Conservation (phyloP, 1,139 yeast species). For the Hemisphaericaspora subhashii region DNA sequence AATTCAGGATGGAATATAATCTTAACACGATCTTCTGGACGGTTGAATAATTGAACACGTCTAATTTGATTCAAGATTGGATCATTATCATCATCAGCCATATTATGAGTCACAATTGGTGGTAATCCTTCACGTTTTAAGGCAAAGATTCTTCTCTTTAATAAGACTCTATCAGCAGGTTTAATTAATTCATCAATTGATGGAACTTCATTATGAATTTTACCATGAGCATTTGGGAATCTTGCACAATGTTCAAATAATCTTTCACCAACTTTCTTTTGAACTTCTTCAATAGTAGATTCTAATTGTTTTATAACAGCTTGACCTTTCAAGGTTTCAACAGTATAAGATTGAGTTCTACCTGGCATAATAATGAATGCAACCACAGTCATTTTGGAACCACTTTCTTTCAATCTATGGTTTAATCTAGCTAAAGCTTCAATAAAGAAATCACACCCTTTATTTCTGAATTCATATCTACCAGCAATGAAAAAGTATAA, state of each 20-base stretch:
- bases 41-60: slow-evolving; percentile 86
- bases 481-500: slow-evolving; percentile 96
- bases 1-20: slow-evolving; percentile 98
- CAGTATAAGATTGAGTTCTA: slow-evolving; percentile 87
- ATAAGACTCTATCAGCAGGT: slow-evolving; percentile 83
- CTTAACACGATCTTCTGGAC: slow-evolving; percentile 88
- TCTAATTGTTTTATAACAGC: slow-evolving; percentile 93
- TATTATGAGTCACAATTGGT: slow-evolving; percentile 97
- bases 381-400: slow-evolving; percentile 88
- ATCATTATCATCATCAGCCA: slow-evolving; percentile 88
- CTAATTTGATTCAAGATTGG: slow-evolving; percentile 92
- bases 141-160: slow-evolving; percentile 92
- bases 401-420: slow-evolving; percentile 76
- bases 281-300: slow-evolving; percentile 85
- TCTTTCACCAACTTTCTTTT: slow-evolving; percentile 82
- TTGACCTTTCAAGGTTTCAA: slow-evolving; percentile 93
- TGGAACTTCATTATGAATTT: slow-evolving; percentile 59
- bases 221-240: slow-evolving; percentile 63
- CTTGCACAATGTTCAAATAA: slow-evolving; percentile 89
- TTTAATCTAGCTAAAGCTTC: slow-evolving; percentile 92
- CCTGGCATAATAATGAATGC: slow-evolving; percentile 99
- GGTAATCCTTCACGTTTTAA: slow-evolving; percentile 86
- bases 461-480: slow-evolving; percentile 93
- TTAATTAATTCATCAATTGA: slow-evolving; percentile 77
- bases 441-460: slow-evolving; percentile 94